These are phyloP conservation scores for Calonectria multiphialidica DNA, from an alignment of 2,329 filamentous ascomycete species.

Conservation along the genomic window DNA sequence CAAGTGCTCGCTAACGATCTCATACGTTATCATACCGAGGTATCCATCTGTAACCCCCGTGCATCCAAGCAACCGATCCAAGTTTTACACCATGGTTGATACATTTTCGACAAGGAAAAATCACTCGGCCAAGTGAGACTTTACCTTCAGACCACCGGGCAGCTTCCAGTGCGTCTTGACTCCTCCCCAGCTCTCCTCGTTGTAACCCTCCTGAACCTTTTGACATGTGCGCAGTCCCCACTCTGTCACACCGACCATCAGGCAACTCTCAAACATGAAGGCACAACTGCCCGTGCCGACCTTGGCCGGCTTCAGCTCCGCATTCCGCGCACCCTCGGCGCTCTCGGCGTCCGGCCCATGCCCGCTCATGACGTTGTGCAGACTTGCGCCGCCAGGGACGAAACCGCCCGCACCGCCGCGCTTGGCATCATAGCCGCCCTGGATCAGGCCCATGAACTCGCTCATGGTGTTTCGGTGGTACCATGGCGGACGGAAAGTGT, in stretches of 20 bases:
- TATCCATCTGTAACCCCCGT: background rate
- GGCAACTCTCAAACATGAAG: constrained; percentile 77
- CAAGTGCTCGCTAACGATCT: background rate
- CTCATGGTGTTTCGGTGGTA: constrained; percentile 78
- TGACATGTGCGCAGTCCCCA: constrained; percentile 74
- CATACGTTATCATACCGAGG: background rate
- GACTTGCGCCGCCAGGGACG: constrained; percentile 68
- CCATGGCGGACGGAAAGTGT: constrained; percentile 80
- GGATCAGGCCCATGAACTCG: constrained; percentile 73
- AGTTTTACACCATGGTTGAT: background rate
- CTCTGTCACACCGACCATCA: constrained; percentile 79
- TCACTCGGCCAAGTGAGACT: constrained; percentile 35
- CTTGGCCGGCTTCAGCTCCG: constrained; percentile 65
- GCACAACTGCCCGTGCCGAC: constrained; percentile 73
- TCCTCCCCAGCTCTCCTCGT: constrained; percentile 83
- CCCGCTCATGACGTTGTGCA: constrained; percentile 80
- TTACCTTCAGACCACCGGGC: constrained; percentile 51
- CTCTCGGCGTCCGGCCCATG: constrained; percentile 72
- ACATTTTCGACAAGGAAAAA: background rate
- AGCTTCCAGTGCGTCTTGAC: constrained; percentile 72
- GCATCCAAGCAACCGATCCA: background rate
- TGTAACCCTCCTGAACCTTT: constrained; percentile 76
- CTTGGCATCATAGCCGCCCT: constrained; percentile 73
- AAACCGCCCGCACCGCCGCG: constrained; percentile 65
- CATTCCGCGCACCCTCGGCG: constrained; percentile 67